These are phyloP conservation scores for Psilocybe subaeruginosa DNA, from an alignment of 768 basidiomycete species.

Conservation along the genomic window DNA sequence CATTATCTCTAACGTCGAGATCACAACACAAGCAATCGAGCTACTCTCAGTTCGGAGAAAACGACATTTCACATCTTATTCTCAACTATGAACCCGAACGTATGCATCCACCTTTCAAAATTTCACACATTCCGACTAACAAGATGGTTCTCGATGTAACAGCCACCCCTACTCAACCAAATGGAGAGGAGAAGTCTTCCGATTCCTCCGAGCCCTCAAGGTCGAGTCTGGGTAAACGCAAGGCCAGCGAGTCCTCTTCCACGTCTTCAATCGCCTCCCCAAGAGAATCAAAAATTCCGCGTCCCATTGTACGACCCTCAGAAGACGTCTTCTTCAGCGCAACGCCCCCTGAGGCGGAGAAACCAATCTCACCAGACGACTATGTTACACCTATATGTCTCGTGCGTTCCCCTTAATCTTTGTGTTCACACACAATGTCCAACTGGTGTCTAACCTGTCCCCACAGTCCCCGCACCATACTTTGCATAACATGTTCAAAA, in stretches of 20 bases:
- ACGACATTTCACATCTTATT: slow-evolving; percentile 26
- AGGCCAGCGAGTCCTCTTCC: slow-evolving; percentile 24
- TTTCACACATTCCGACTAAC: no score
- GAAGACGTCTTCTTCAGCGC: slow-evolving; percentile 8
- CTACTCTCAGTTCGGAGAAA: slow-evolving; percentile 27
- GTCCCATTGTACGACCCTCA: slow-evolving; percentile 14
- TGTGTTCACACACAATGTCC: background rate
- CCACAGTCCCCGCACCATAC: slow-evolving; percentile 23
- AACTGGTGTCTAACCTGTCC: background rate
- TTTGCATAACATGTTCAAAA: slow-evolving; percentile 29
- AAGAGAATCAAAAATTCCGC: slow-evolving; percentile 26
- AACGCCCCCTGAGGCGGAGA: background rate
- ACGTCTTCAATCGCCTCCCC: slow-evolving; percentile 17
- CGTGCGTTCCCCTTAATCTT: slow-evolving; percentile 9
- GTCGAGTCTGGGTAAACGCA: slow-evolving; percentile 30
- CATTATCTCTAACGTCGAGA: background rate
- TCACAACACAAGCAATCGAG: slow-evolving; percentile 20
- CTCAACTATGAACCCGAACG: slow-evolving; percentile 1
- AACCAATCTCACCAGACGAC: slow-evolving; percentile 1
- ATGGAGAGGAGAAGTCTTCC: slow-evolving; percentile 16
- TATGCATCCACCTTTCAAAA: background rate
- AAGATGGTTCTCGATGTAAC: background rate
- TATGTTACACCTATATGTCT: slow-evolving; percentile 17
- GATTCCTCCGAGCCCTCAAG: slow-evolving; percentile 22
- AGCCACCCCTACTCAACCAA: background rate